Evolutionary conservation across 805 yeast species (phyloP).

Genomic region (Wickerhamiella musiphila): DNA sequence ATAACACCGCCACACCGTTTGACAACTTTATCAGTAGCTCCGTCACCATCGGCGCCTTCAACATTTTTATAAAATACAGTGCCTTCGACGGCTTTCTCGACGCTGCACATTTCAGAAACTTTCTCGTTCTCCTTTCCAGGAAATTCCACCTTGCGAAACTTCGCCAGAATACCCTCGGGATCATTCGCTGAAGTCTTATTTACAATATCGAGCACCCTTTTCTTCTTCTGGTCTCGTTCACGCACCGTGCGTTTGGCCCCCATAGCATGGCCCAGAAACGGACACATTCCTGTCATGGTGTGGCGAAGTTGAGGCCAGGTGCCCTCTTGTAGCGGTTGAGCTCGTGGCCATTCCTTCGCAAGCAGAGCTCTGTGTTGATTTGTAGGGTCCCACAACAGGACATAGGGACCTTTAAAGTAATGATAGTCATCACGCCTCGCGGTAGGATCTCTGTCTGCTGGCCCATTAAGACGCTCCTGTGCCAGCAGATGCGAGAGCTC

Average conservation of each 20-base stretch:
- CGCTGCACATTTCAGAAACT: too few relatives aligned
- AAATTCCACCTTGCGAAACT: too few relatives aligned
- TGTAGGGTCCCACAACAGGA: constrained; percentile 64
- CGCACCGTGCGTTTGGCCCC: constrained; percentile 3
- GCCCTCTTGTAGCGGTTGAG: constrained; percentile 22
- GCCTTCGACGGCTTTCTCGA: too few relatives aligned
- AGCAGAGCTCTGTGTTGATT: constrained; percentile 69
- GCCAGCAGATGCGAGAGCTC: constrained; percentile 44
- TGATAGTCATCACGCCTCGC: constrained; percentile 73
- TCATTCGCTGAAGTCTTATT: too few relatives aligned
- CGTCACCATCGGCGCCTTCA: too few relatives aligned
- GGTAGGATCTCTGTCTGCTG: constrained; percentile 73
- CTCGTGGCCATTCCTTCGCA: constrained; percentile 54
- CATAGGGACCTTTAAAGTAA: constrained; percentile 57
- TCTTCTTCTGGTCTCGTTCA: too few relatives aligned
- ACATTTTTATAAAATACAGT: too few relatives aligned
- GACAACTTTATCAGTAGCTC: too few relatives aligned
- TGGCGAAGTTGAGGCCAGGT: constrained; percentile 44
- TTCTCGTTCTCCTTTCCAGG: too few relatives aligned
- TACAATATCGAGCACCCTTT: too few relatives aligned
- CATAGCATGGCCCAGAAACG: constrained; percentile 36
- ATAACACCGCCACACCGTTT: too few relatives aligned
- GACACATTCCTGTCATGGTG: constrained; percentile 61
- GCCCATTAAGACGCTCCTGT: constrained; percentile 58
- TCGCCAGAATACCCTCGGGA: too few relatives aligned